Conservation (phyloP, 2,329 filamentous ascomycete species). For the Alternaria infectoria region DNA sequence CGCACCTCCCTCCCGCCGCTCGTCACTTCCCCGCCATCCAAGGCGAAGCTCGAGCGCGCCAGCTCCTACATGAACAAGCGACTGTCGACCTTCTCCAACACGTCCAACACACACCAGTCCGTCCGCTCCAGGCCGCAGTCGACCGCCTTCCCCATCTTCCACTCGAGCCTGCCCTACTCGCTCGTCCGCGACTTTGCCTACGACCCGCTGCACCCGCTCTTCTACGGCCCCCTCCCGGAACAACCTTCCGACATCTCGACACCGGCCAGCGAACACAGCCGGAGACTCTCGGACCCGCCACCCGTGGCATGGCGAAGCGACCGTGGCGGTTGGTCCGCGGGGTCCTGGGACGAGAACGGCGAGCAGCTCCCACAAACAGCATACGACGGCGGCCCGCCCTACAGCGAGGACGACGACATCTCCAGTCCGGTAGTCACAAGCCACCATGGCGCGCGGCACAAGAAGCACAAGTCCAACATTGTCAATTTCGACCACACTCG, state of each 20-base stretch:
- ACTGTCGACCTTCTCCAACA: slow-evolving; percentile 78
- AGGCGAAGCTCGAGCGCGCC: slow-evolving; percentile 61
- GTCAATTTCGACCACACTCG: slow-evolving; percentile 50
- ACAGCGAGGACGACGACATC: slow-evolving; percentile 93
- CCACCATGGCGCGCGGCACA: slow-evolving; percentile 68
- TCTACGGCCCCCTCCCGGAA: slow-evolving; percentile 90
- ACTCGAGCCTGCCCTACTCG: slow-evolving; percentile 86
- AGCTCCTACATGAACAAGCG: slow-evolving; percentile 82
- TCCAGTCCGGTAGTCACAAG: slow-evolving; percentile 87
- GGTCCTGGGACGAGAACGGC: slow-evolving; percentile 60
- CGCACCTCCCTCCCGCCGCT: slow-evolving; percentile 56
- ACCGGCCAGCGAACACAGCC: slow-evolving; percentile 75
- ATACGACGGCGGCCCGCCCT: slow-evolving; percentile 82
- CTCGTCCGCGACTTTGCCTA: slow-evolving; percentile 97
- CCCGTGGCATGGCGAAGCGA: slow-evolving; percentile 74
- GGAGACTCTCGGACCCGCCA: slow-evolving; percentile 82
- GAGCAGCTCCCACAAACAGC: slow-evolving; percentile 81
- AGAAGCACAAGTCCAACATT: slow-evolving; percentile 71
- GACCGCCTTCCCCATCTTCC: slow-evolving; percentile 81
- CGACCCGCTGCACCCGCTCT: slow-evolving; percentile 78
- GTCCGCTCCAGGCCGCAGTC: slow-evolving; percentile 77
- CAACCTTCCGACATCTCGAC: slow-evolving; percentile 83
- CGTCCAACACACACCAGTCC: slow-evolving; percentile 45
- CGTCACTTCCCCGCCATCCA: slow-evolving; percentile 57
- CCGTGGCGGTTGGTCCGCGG: slow-evolving; percentile 62